Conservation (phyloP, 1,139 yeast genomes). For the Geotrichum aggregatum region DNA sequence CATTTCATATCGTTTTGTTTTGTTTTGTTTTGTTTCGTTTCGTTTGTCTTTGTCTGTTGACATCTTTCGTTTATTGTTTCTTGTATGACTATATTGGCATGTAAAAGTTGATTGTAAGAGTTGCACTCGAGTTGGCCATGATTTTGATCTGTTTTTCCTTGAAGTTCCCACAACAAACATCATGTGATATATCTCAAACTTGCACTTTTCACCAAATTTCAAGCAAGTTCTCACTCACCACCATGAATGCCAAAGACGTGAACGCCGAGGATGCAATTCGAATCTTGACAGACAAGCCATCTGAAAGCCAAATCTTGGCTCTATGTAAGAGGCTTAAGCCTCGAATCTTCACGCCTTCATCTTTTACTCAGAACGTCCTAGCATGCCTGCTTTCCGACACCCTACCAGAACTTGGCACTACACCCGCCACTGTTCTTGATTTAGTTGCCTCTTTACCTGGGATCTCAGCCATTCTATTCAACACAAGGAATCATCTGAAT, state of each 20-base stretch:
- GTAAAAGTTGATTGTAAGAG: not conserved
- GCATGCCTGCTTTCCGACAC: slow-evolving; percentile 5
- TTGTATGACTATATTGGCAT: not conserved
- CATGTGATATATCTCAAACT: not conserved
- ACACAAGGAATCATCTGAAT: slow-evolving; percentile 3
- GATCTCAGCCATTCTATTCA: slow-evolving; percentile 7
- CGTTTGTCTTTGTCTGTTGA: not conserved
- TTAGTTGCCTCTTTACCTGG: slow-evolving; percentile 11
- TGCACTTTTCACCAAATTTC: not conserved
- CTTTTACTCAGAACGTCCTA: slow-evolving; percentile 5
- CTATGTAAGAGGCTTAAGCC: slow-evolving; percentile 4
- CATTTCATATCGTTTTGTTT: not conserved
- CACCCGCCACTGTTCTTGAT: slow-evolving; percentile 3
- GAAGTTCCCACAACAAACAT: not conserved
- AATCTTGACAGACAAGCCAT: slow-evolving; percentile 2
- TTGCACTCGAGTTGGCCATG: too few relatives aligned
- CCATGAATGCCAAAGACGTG: not conserved
- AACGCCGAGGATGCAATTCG: not conserved
- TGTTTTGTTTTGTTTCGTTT: not conserved
- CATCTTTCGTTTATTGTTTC: not conserved
- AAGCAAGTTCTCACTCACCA: not conserved
- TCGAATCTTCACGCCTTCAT: not conserved
- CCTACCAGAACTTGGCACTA: slow-evolving; percentile 5
- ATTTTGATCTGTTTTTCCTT: too few relatives aligned
- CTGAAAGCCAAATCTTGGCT: not conserved